phyloP scores from a whole-genome alignment of 768 basidiomycete genomes.

The Xerocomellus dryophilus region DNA sequence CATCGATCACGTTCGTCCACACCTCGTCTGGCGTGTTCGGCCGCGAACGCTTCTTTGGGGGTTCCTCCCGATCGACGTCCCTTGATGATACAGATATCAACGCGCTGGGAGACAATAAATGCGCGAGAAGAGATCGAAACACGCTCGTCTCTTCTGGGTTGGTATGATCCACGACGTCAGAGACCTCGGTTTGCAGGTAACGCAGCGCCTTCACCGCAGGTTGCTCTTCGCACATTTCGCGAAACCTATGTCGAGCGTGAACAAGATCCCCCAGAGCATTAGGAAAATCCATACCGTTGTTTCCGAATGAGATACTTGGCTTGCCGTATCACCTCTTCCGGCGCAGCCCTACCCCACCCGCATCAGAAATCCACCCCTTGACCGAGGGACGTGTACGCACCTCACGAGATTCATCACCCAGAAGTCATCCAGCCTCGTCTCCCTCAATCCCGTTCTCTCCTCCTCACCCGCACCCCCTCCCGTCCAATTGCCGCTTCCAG shows the following conservation, averaged over 20 bases:
- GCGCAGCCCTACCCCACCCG: conserved; percentile 44
- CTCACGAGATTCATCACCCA: conserved; percentile 71
- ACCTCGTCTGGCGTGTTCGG: conserved; percentile 41
- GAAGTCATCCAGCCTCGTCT: conserved; percentile 67
- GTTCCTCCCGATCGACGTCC: conserved; percentile 30
- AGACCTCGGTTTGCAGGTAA: conserved; percentile 70
- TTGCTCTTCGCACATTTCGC: conserved; percentile 73
- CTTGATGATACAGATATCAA: neutral
- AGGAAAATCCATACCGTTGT: conserved; percentile 56
- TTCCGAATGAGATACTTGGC: conserved; percentile 63
- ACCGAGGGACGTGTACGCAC: conserved; percentile 35
- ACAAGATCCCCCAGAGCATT: neutral
- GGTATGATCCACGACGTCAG: conserved; percentile 66
- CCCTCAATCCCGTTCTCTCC: conserved; percentile 20
- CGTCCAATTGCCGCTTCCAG: conserved; percentile 5
- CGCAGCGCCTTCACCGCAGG: conserved; percentile 59
- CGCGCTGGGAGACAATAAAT: conserved; percentile 49
- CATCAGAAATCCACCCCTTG: neutral
- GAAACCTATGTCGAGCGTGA: conserved; percentile 49
- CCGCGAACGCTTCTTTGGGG: conserved; percentile 46
- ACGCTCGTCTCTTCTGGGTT: conserved; percentile 56
- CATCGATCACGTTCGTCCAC: conserved; percentile 43
- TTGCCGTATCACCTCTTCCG: conserved; percentile 61
- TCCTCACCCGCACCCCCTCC: conserved; percentile 13
- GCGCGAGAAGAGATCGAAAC: conserved; percentile 65